phyloP scores from a whole-genome alignment of 192 early-diverging fungal species.

The Podochytrium sp. region DNA sequence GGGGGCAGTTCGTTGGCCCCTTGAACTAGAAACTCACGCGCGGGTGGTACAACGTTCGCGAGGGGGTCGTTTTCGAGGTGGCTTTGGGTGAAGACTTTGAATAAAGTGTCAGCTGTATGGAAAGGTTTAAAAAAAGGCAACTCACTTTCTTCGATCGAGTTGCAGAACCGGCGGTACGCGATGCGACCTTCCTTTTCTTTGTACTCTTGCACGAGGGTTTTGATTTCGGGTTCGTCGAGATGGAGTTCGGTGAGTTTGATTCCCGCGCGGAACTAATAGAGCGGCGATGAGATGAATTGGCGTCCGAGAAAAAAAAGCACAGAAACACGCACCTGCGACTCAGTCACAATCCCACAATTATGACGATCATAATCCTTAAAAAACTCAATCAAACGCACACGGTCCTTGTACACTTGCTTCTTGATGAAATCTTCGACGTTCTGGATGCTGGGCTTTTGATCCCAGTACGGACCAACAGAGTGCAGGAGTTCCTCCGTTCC shows the following conservation, averaged over 20 bases:
- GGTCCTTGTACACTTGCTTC: slow-evolving; percentile 57
- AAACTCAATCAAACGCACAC: slow-evolving; percentile 58
- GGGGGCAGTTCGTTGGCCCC: slow-evolving; percentile 45
- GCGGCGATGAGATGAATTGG: slow-evolving; percentile 8
- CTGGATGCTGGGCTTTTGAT: slow-evolving; percentile 22
- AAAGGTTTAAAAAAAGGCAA: background rate
- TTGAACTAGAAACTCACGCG: slow-evolving; percentile 47
- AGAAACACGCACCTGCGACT: slow-evolving; percentile 48
- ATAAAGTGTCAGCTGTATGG: background rate
- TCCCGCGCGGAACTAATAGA: slow-evolving; percentile 49
- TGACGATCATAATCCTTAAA: slow-evolving; percentile 63
- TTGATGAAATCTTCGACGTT: slow-evolving; percentile 53
- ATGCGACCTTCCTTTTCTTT: slow-evolving; percentile 43
- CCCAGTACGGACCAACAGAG: slow-evolving; percentile 17
- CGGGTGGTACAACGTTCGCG: slow-evolving; percentile 48
- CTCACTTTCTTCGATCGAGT: slow-evolving; percentile 48
- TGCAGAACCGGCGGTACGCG: slow-evolving; percentile 50
- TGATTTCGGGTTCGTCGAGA: slow-evolving; percentile 40
- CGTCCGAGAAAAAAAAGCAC: background rate
- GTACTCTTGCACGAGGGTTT: slow-evolving; percentile 41
- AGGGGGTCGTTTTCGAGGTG: slow-evolving; percentile 54
- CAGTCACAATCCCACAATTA: slow-evolving; percentile 52
- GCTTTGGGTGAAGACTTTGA: slow-evolving; percentile 55
- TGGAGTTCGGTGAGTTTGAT: slow-evolving; percentile 38
- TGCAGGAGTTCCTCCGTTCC: slow-evolving; percentile 60